Conservation (phyloP, 2,329 filamentous ascomycete genomes). For the Penicillium brevicompactum region DNA sequence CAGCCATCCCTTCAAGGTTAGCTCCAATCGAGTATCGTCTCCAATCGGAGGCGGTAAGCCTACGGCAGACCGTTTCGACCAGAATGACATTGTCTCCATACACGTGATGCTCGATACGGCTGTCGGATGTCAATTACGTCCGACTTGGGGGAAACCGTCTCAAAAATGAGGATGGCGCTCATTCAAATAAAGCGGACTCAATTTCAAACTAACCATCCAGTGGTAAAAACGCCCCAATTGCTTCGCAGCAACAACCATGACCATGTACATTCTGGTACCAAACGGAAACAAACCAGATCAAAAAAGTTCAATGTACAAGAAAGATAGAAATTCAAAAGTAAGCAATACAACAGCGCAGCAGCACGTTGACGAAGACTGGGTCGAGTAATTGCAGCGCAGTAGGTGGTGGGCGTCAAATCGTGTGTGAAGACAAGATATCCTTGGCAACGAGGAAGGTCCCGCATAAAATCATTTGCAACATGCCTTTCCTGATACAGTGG, state of each 20-base stretch:
- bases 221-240: slow-evolving; percentile 17
- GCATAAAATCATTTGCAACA: not conserved
- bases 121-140: not conserved
- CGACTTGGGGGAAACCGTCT: not conserved
- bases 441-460: not conserved
- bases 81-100: not conserved
- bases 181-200: not conserved
- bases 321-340: not conserved
- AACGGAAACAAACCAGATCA: slow-evolving; percentile 2
- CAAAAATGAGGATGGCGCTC: not conserved
- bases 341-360: not conserved
- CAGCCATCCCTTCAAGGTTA: not conserved
- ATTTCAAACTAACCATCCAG: not conserved
- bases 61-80: not conserved
- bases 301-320: slow-evolving; percentile 11
- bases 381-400: not conserved
- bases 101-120: slow-evolving; percentile 6
- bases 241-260: slow-evolving; percentile 15
- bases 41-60: not conserved
- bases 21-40: not conserved
- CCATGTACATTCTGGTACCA: slow-evolving; percentile 15
- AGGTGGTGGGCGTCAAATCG: not conserved
- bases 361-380: not conserved
- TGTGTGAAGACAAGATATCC: not conserved
- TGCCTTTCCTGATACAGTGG: not conserved